Percentiles rank a stretch among this genome's conserved stretches.
Evolutionary conservation across 1,139 yeast species (phyloP).

Genomic region (Petasospora fabianii): DNA sequence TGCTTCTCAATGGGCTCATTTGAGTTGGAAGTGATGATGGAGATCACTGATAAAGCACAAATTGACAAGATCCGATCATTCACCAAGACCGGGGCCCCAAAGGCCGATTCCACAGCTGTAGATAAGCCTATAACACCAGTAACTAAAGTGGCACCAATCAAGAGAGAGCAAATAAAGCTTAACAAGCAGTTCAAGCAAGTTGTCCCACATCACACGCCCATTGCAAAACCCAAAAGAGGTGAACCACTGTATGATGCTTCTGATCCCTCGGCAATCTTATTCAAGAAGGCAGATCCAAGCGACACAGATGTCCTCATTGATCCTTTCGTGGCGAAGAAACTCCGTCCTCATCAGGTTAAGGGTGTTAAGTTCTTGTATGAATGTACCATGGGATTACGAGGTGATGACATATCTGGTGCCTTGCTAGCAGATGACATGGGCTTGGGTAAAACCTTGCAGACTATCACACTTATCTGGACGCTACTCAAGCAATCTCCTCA

Average conservation of each 20-base stretch:
- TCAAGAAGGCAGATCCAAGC: conserved; percentile 37
- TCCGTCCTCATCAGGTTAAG: conserved; percentile 82
- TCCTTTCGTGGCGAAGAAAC: conserved; percentile 49
- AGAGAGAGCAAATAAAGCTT: conserved; percentile 1
- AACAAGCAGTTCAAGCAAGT: conserved; percentile 23
- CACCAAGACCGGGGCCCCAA: conserved; percentile 15
- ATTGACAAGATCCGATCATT: conserved; percentile 18
- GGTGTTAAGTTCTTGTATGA: conserved; percentile 81
- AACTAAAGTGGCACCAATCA: background rate
- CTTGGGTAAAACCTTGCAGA: conserved; percentile 85
- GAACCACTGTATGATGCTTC: conserved; percentile 40
- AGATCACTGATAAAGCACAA: conserved; percentile 28
- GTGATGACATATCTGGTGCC: conserved; percentile 57
- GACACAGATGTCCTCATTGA: conserved; percentile 67
- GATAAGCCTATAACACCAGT: background rate
- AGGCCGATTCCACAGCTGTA: background rate
- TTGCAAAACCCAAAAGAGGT: conserved; percentile 17
- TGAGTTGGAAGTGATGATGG: conserved; percentile 54
- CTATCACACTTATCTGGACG: conserved; percentile 84
- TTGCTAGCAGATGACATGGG: conserved; percentile 98
- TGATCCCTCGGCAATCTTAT: conserved; percentile 40
- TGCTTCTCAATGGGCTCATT: conserved; percentile 45
- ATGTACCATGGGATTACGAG: conserved; percentile 72
- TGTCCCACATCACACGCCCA: conserved; percentile 11
- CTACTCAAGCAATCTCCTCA: conserved; percentile 71